Conservation (phyloP, 1,139 yeast species). For the Sugiyamaella neomexicana region DNA sequence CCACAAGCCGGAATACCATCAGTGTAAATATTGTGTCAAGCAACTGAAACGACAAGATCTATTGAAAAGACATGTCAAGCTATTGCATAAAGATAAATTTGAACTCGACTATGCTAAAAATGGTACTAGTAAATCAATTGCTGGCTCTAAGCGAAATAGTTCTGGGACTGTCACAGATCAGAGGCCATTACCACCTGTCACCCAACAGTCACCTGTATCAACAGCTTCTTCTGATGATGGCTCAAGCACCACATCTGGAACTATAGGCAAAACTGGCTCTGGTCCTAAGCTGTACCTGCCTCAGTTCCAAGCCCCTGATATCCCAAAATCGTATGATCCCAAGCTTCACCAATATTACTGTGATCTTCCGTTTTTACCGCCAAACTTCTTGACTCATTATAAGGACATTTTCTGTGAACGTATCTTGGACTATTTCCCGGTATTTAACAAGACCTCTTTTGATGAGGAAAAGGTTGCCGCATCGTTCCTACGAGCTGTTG, state of each 20-base stretch:
- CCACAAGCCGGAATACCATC: conserved; percentile 13
- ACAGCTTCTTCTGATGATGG: conserved; percentile 5
- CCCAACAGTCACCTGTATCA: conserved; percentile 5
- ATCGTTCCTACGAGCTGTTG: conserved; percentile 17
- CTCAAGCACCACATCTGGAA: background rate
- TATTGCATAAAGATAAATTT: conserved; percentile 18
- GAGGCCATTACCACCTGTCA: background rate
- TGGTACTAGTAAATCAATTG: background rate
- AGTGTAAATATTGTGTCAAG: conserved; percentile 18
- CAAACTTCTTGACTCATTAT: conserved; percentile 20
- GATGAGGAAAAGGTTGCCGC: conserved; percentile 21
- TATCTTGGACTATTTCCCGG: conserved; percentile 16
- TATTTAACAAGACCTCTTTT: conserved; percentile 13
- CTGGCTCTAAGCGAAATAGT: background rate
- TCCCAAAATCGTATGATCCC: conserved; percentile 20
- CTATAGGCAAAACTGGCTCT: background rate
- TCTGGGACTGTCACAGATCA: background rate
- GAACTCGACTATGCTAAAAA: conserved; percentile 17
- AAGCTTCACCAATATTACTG: conserved; percentile 21
- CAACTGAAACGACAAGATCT: conserved; percentile 19
- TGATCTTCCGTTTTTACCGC: conserved; percentile 21
- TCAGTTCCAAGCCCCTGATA: conserved; percentile 20
- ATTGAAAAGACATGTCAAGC: conserved; percentile 19
- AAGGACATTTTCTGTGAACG: conserved; percentile 20
- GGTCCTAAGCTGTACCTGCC: conserved; percentile 11